phyloP scores from a whole-genome alignment of 805 yeast species.

The Torulaspora franciscae region DNA sequence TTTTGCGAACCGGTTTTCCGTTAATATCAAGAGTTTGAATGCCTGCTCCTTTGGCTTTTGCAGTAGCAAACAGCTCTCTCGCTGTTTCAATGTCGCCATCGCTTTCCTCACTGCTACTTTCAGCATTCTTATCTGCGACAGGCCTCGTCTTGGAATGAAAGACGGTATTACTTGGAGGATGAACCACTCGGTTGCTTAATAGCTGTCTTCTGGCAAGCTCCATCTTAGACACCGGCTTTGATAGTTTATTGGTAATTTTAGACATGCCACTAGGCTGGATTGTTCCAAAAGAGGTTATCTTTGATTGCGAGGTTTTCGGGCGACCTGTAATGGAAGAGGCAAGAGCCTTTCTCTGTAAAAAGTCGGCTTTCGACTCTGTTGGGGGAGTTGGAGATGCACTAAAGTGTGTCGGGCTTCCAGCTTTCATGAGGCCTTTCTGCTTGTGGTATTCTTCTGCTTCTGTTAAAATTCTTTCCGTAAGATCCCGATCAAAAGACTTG shows the following conservation, averaged over 20 bases:
- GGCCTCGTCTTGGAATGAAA: slow-evolving; percentile 40
- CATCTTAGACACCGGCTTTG: slow-evolving; percentile 36
- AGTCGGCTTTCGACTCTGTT: slow-evolving; percentile 32
- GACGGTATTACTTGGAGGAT: slow-evolving; percentile 49
- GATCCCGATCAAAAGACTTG: slow-evolving; percentile 45
- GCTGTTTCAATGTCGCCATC: slow-evolving; percentile 39
- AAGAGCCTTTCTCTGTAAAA: slow-evolving; percentile 31
- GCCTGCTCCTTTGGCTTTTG: slow-evolving; percentile 31
- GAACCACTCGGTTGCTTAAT: slow-evolving; percentile 32
- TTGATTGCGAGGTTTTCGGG: slow-evolving; percentile 34
- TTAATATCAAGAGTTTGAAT: slow-evolving; percentile 40
- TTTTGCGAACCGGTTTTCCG: slow-evolving; percentile 37
- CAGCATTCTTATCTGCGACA: slow-evolving; percentile 22
- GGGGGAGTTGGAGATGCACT: slow-evolving; percentile 9
- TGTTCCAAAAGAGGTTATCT: slow-evolving; percentile 38
- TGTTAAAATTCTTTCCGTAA: slow-evolving; percentile 50
- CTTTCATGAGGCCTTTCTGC: slow-evolving; percentile 26
- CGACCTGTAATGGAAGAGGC: slow-evolving; percentile 30
- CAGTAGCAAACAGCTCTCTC: slow-evolving; percentile 34
- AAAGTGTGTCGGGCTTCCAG: slow-evolving; percentile 11
- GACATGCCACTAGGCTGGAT: slow-evolving; percentile 29
- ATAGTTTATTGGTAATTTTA: slow-evolving; percentile 20
- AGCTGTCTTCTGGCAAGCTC: slow-evolving; percentile 38
- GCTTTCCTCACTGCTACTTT: slow-evolving; percentile 39
- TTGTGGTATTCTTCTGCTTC: slow-evolving; percentile 40